phyloP scores from a whole-genome alignment of 2,329 filamentous ascomycete species.

The Magnaporthiopsis poae region DNA sequence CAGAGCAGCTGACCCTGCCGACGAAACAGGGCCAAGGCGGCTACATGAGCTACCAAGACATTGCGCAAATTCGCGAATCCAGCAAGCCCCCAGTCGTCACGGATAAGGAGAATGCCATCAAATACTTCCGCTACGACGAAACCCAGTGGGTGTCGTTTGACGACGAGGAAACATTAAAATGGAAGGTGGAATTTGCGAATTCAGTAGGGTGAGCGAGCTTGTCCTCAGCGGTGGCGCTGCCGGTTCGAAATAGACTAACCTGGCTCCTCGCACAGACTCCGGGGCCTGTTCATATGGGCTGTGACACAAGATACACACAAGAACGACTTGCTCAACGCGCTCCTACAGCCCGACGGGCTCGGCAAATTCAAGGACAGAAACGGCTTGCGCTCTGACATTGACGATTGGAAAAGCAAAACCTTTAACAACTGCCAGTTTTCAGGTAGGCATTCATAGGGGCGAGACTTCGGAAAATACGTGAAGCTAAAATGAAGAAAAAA shows the following conservation, averaged over 20 bases:
- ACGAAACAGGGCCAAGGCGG: neutral
- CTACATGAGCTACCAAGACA: constrained; percentile 1
- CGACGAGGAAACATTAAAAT: constrained; percentile 22
- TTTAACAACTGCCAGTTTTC: neutral
- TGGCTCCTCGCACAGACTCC: constrained; percentile 14
- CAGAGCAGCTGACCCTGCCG: too few species aligned
- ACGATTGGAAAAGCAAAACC: neutral
- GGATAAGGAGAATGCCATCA: constrained; percentile 18
- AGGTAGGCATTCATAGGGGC: neutral
- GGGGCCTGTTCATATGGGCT: constrained; percentile 19
- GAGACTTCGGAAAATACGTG: too few species aligned
- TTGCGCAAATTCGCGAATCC: neutral
- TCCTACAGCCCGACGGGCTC: constrained; percentile 4
- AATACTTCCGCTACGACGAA: constrained; percentile 19
- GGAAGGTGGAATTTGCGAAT: constrained; percentile 21
- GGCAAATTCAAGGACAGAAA: neutral
- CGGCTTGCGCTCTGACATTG: neutral
- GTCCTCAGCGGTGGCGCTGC: too few species aligned
- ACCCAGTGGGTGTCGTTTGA: constrained; percentile 28
- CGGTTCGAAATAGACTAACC: too few species aligned
- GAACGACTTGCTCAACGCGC: constrained; percentile 2
- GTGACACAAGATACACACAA: constrained; percentile 16
- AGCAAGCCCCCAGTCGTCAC: constrained; percentile 7
- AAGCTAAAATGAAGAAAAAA: too few species aligned
- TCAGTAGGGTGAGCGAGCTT: too few species aligned